Percentiles rank a stretch among this genome's conserved stretches.
Conservation (phyloP, 305 asterid genomes). For the Coffea humblotiana region DNA sequence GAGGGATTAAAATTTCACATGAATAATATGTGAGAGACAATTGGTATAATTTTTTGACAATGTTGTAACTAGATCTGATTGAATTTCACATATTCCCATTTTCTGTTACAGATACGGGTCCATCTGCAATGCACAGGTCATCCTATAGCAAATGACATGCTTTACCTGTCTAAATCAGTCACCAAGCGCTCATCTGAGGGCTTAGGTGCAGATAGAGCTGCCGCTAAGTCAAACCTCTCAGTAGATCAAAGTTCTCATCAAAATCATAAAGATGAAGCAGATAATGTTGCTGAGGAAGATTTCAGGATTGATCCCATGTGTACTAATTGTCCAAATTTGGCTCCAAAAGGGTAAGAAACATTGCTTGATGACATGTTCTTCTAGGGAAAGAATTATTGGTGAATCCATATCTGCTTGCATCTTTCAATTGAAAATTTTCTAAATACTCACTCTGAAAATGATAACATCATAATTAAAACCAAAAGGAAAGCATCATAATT, state of each 20-base stretch:
- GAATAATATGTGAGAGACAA: too few species aligned
- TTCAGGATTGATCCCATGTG: constrained; percentile 83
- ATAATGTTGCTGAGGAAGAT: constrained; percentile 41
- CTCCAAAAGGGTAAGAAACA: constrained; percentile 79
- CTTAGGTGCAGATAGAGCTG: constrained; percentile 57
- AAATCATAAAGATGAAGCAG: constrained; percentile 32
- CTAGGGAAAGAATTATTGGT: not conserved
- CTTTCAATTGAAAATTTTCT: not conserved
- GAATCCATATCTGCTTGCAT: constrained; percentile 3
- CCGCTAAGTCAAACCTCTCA: constrained; percentile 35
- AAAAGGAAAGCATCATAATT: not conserved
- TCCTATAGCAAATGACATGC: constrained; percentile 93
- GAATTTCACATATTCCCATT: constrained; percentile 1
- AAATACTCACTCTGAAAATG: not conserved
- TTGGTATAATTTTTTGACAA: not conserved
- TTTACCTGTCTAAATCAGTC: constrained; percentile 56
- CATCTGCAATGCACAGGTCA: constrained; percentile 83
- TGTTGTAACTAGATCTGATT: not conserved
- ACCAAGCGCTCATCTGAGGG: constrained; percentile 46
- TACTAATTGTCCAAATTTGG: constrained; percentile 87
- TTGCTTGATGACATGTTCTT: constrained; percentile 11
- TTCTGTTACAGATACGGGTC: constrained; percentile 78
- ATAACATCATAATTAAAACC: not conserved
- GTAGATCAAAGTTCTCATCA: constrained; percentile 29
- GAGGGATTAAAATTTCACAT: too few species aligned